phyloP scores from a whole-genome alignment of 164 flowering plant genomes.

The Magnolia kwangsiensis region DNA sequence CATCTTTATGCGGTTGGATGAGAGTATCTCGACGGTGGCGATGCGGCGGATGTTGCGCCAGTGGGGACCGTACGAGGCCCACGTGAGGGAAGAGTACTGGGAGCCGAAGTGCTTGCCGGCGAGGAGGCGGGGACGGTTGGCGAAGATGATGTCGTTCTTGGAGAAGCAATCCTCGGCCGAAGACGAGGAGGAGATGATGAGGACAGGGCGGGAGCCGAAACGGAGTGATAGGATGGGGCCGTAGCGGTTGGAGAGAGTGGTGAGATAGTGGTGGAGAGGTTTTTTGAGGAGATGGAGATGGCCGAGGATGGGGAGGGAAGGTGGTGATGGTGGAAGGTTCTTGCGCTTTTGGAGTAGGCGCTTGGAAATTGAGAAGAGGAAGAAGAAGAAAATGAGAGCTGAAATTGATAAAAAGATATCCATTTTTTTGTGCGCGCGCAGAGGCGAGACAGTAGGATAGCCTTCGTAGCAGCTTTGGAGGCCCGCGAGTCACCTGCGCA shows the following conservation, averaged over 20 bases:
- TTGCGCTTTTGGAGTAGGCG: neutral
- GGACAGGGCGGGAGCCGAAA: conserved; percentile 26
- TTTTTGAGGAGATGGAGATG: conserved; percentile 18
- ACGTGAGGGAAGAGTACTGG: conserved; percentile 17
- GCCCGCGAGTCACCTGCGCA: no score
- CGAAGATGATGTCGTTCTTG: conserved; percentile 30
- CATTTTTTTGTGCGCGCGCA: no score
- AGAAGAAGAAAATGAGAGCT: neutral
- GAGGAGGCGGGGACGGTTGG: conserved; percentile 29
- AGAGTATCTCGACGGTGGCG: conserved; percentile 23
- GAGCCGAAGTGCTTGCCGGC: conserved; percentile 24
- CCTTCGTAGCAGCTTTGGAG: no score
- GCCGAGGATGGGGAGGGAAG: conserved; percentile 14
- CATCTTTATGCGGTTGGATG: conserved; percentile 16
- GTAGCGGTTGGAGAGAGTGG: conserved; percentile 15
- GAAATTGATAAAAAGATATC: no score
- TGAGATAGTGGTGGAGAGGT: conserved; percentile 24
- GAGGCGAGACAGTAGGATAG: no score
- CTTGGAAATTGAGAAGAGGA: neutral
- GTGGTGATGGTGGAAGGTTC: conserved; percentile 27
- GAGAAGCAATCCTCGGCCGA: conserved; percentile 33
- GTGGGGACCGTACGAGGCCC: conserved; percentile 33
- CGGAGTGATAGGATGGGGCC: conserved; percentile 27
- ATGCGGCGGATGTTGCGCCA: conserved; percentile 40
- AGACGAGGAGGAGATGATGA: conserved; percentile 31